Evolutionary conservation across 768 basidiomycete species (phyloP), one percentile per base, ranked within the genome.

Genomic region (Lactarius hatsudake): DNA sequence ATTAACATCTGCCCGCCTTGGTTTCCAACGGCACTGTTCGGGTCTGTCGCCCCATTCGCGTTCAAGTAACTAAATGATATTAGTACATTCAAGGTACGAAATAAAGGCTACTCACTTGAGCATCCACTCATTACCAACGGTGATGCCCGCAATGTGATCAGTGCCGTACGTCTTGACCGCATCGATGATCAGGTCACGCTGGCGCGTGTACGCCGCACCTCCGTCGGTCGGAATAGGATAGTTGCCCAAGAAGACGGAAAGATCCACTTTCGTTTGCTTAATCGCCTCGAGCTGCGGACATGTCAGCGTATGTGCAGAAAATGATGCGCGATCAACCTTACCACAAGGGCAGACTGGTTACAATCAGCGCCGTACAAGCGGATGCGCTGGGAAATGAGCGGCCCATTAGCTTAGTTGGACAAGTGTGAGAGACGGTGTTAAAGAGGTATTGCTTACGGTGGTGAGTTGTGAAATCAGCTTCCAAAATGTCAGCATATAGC

Each of bases 81-180:
- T 10, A 32, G 32, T 1, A 45, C 42, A 70, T 5, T 4, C 7
- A 18, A 32, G 13, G 32, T 42, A 10, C 55, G 2, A 45, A 64
- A 63, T 30, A 32, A 71, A 54, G 23, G 23, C 51, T 9, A 78
- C 83, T 3, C 58, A 89, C 87, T 94, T 86, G 59, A 95, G 82
- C 74, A 94, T 91, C 74, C 86, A 93, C 77, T 96, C 94, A 74
- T 97, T 96, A 40, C 96, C 95, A 40, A 97, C 95, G 15, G 90
- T 95, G 45, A 98, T 73, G 10, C 96, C 96, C 0, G 78, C 79
- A 61, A 98, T 84, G 72, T 94, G 76, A 66, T 84, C 84, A 2
- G 85, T 83, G 38, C 96, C 96, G 74, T 88, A 98, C 1, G 84
- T 87, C 74, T 89, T 74, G 62, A 98, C 78, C 10, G 89, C 94